phyloP scores from a whole-genome alignment of 768 basidiomycete genomes.

The Mycena maculata region DNA sequence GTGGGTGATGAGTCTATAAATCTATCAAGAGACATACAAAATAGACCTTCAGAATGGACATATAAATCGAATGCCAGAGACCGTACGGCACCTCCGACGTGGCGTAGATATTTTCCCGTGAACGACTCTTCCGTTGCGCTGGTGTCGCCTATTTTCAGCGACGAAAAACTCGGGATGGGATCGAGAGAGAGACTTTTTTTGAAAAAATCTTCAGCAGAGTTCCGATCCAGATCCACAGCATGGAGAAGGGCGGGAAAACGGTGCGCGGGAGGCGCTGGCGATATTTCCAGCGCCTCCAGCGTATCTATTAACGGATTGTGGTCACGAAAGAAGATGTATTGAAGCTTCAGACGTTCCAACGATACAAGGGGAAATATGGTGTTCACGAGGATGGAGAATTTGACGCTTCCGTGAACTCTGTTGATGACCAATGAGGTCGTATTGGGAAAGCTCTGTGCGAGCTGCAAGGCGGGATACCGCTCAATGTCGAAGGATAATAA shows the following conservation, averaged over 20 bases:
- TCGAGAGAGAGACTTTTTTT: neutral
- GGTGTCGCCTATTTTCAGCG: constrained; percentile 7
- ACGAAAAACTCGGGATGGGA: neutral
- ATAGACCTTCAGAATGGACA: neutral
- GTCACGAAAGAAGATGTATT: neutral
- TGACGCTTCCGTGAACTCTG: neutral
- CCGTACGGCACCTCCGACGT: neutral
- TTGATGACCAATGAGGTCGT: neutral
- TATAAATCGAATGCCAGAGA: neutral
- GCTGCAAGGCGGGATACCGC: neutral
- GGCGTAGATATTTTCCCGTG: constrained; percentile 9
- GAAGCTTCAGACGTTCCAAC: constrained; percentile 8
- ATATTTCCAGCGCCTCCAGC: too few relatives aligned
- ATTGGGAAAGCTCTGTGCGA: neutral
- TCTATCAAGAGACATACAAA: neutral
- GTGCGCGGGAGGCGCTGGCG: neutral
- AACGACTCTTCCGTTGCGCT: neutral
- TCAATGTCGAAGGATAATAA: neutral
- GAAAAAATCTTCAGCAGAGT: neutral
- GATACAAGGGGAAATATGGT: neutral
- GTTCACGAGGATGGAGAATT: neutral
- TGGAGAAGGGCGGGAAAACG: neutral
- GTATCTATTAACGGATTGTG: too few relatives aligned
- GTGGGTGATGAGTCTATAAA: neutral
- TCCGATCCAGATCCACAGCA: neutral